Evolutionary conservation across 2,329 filamentous ascomycete genomes (phyloP).

Genomic region (Verticillium nonalfalfae): DNA sequence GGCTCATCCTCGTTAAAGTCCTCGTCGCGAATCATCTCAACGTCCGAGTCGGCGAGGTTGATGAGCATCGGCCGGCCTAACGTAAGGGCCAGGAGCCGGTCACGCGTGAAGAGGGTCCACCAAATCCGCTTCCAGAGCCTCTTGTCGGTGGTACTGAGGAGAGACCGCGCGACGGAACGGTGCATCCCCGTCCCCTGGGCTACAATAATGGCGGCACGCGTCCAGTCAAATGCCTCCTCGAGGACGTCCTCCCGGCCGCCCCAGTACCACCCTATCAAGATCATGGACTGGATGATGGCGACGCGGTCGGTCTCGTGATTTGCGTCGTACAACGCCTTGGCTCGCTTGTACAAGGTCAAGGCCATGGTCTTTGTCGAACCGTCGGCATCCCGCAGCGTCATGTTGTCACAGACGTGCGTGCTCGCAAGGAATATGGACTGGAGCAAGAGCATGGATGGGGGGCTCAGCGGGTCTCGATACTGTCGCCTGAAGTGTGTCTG

Average conservation of each 20-base stretch:
- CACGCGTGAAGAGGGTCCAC: conserved; percentile 96
- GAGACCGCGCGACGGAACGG: conserved; percentile 87
- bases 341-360: conserved; percentile 94
- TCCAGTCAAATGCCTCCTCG: conserved; percentile 99
- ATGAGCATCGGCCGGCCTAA: conserved; percentile 89
- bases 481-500: conserved; percentile 88
- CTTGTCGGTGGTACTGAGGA: conserved; percentile 88
- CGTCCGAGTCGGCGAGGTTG: conserved; percentile 94
- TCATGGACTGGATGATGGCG: conserved; percentile 89
- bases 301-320: conserved; percentile 97
- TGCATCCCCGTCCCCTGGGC: conserved; percentile 98
- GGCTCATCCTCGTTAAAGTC: conserved; percentile 93
- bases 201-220: conserved; percentile 86
- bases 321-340: conserved; percentile 91
- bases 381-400: conserved; percentile 90
- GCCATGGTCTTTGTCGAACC: conserved; percentile 91
- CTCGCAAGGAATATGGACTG: conserved; percentile 91
- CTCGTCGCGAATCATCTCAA: conserved; percentile 93
- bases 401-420: conserved; percentile 89
- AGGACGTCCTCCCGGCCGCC: conserved; percentile 98
- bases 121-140: conserved; percentile 95
- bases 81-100: conserved; percentile 91
- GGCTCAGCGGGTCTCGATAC: conserved; percentile 86
- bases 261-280: conserved; percentile 99
- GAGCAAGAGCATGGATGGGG: conserved; percentile 83